phyloP scores from a whole-genome alignment of 176 grass and related monocot species.

The Rhynchospora breviuscula region DNA sequence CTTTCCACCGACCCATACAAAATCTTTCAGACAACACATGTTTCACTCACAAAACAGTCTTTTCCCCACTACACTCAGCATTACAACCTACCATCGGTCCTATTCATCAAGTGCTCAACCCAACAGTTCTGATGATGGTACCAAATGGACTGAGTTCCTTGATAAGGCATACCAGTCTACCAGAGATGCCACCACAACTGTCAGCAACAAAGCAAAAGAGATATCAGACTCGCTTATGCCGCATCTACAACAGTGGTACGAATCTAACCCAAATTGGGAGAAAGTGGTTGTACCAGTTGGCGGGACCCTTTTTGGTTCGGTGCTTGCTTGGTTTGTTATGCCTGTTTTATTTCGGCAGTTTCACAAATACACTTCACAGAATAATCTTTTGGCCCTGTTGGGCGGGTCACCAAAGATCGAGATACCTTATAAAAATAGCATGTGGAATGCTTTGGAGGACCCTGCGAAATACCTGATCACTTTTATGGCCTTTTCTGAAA shows the following conservation, averaged over 20 bases:
- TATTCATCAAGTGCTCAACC: conserved; percentile 20
- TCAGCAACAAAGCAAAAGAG: conserved; percentile 62
- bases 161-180: conserved; percentile 48
- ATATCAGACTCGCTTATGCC: conserved; percentile 47
- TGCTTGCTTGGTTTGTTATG: conserved; percentile 86
- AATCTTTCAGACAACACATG: neutral
- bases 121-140: conserved; percentile 22
- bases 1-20: neutral
- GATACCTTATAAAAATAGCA: conserved; percentile 64
- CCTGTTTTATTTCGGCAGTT: conserved; percentile 67
- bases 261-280: conserved; percentile 64
- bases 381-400: conserved; percentile 51
- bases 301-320: conserved; percentile 56
- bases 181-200: conserved; percentile 38
- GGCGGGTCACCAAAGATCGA: conserved; percentile 38
- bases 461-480: conserved; percentile 93
- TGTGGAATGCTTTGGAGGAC: conserved; percentile 89
- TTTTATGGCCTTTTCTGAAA: conserved; percentile 92
- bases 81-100: neutral
- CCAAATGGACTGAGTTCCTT: conserved; percentile 50
- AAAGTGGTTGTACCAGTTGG: conserved; percentile 69
- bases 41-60: neutral
- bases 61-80: conserved; percentile 1
- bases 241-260: conserved; percentile 59
- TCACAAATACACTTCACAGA: conserved; percentile 68